Evolutionary conservation across 371 early-diverging fungal genomes (phyloP).

Genomic region (Mucor indicus): DNA sequence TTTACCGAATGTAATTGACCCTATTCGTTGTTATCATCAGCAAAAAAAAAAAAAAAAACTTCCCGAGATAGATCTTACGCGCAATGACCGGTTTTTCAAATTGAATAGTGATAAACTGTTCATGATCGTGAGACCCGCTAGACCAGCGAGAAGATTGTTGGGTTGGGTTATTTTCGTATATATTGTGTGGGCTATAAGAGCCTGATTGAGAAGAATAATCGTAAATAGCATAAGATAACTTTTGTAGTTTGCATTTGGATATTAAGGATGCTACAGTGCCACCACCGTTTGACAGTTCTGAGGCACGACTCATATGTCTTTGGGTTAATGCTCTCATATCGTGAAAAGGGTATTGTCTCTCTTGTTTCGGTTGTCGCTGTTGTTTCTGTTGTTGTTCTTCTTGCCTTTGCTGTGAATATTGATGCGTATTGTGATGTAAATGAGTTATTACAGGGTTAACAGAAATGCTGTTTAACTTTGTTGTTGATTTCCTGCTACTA

Average conservation of each 20-base stretch:
- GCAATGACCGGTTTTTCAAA: conserved; percentile 66
- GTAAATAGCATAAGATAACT: conserved; percentile 47
- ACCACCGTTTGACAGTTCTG: conserved; percentile 2
- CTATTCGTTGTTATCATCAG: too few species aligned
- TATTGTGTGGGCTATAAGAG: conserved; percentile 71
- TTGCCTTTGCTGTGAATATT: not conserved
- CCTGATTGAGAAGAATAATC: conserved; percentile 69
- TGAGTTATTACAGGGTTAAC: too few species aligned
- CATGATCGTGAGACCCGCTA: conserved; percentile 67
- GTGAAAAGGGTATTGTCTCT: not conserved
- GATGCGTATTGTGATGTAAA: too few species aligned
- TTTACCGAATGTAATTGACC: conserved; percentile 93
- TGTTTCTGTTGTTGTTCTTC: not conserved
- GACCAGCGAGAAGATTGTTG: conserved; percentile 82
- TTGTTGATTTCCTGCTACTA: not conserved
- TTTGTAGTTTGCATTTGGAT: not conserved
- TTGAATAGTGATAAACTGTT: conserved; percentile 73
- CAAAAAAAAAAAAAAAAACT: conserved; percentile 3
- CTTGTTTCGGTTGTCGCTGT: not conserved
- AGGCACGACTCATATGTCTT: conserved; percentile 8
- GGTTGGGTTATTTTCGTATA: conserved; percentile 64
- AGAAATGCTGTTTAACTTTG: too few species aligned
- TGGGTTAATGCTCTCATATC: not conserved
- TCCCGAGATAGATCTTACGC: conserved; percentile 35
- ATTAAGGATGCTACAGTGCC: not conserved